Evolutionary conservation across 208 protist species (phyloP), one percentile per base, ranked within the genome.

Genomic region (Acanthamoeba lenticulata): DNA sequence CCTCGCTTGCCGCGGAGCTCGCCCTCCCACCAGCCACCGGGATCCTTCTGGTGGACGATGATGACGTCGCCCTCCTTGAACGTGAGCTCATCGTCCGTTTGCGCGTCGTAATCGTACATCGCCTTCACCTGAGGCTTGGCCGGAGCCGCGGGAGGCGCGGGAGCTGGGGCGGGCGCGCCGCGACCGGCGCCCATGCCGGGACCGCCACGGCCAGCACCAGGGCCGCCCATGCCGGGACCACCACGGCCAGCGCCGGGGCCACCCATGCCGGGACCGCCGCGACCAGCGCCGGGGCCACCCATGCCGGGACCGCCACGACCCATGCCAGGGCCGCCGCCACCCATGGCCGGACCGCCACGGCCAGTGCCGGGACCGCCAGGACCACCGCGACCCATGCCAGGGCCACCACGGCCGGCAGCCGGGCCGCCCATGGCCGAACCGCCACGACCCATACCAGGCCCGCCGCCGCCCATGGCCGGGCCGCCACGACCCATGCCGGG

Each of bases 1-100:
- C 96, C 96, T 21, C 81, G 86, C 47, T 94, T 72, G 49, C 95
- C 95, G 47, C 91, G 94, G 27, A 97, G 90, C 40, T 94, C 92
- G 62, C 96, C 95, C 40, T 97, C 89, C 95, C 95, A 97, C 97
- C 97, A 98, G 32, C 95, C 95, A 67, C 94, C 94, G 57, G 93
- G 67, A 36, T 96, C 94, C 69, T 96, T 95, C 57, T 95, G 67
- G 5, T 95, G n/a, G 13, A 98, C 69, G 32, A 38, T 65, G 2
- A 98, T 94, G 0, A 96, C 13, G 45, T 97, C 96, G 52, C 97
- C 97, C 62, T 96, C 96, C 38, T 91, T 88, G 90, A 97, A 97
- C 1, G 94, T 79, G 21, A 97, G 94, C 77, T 97, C 96, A 60
- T 96, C 96, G 21, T 34, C 91, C 29, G 92, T 94, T 9, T 65